These are phyloP conservation scores for Metschnikowia henanensis DNA, from an alignment of 805 yeast genomes.

Conservation along the genomic window DNA sequence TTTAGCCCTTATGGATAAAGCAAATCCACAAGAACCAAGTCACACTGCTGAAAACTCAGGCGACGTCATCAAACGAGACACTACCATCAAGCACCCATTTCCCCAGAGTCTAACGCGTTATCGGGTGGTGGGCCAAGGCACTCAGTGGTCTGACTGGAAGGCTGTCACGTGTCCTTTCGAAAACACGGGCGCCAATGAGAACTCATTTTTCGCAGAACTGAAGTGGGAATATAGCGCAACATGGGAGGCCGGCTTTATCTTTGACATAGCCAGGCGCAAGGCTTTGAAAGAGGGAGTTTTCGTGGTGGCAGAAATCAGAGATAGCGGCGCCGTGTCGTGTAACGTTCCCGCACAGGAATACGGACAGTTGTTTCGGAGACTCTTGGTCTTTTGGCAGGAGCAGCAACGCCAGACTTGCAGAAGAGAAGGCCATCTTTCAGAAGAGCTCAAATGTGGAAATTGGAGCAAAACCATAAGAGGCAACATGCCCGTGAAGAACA, in stretches of 20 bases:
- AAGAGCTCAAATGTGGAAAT: background rate
- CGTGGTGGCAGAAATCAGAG: background rate
- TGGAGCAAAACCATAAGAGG: background rate
- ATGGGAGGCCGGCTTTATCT: background rate
- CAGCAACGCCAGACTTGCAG: background rate
- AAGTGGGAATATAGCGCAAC: background rate
- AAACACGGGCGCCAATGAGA: background rate
- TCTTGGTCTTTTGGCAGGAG: background rate
- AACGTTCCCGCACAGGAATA: background rate
- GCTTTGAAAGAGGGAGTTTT: background rate
- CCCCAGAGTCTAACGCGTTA: background rate
- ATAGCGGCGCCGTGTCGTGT: background rate
- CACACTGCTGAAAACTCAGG: too few species aligned
- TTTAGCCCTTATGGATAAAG: too few species aligned
- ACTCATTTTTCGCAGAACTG: background rate
- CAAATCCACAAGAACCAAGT: too few species aligned
- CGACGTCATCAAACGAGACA: too few species aligned
- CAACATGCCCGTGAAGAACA: background rate
- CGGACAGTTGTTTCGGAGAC: background rate
- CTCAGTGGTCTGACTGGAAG: background rate
- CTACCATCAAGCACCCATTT: too few species aligned
- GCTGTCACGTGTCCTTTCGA: background rate
- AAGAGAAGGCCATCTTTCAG: background rate
- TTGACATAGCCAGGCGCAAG: background rate
- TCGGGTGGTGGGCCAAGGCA: background rate